Base-by-base conservation (phyloP, 73 alveolate genomes). In the Loxodes magnus region DNA sequence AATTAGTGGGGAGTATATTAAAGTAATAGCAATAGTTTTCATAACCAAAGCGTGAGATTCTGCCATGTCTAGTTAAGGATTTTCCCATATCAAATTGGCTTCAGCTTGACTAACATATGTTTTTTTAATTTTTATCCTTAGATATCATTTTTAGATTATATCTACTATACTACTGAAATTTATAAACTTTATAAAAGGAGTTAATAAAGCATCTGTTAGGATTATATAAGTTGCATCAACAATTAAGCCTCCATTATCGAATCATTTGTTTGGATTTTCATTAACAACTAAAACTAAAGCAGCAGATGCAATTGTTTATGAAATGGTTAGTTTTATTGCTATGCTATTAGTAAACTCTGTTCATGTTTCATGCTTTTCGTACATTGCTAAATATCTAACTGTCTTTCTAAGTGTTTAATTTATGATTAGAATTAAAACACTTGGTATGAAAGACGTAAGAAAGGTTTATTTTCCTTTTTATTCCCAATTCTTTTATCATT, bases 11-110 rank as follows among this genome's bases (percentile, higher is more conserved):
- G 77, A 51, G 41, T 62, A 77, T 38, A 77, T 42, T 5, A 61
- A 66, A 17, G 48, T 59, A 4, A 64, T 49, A 33, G 64, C 7
- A 19, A 77, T 48, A 4, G 77, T 23, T 33, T 56, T 60, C 48
- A 67, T 42, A 9, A 60, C 51, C 27, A 70, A 63, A 5, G 84
- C 43, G 38, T 48, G 63, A 0, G 67, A 12, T 20, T 70, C 36
- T 2, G 90, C 90, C 72, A 77, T 53, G 52, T 77, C 84, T 4
- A 63, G 25, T 7, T 53, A 63, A 3, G 79, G 79, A 15, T 66
- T 66, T 44, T 77, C 81, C 46, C 46, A 77, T 23, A 77, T 1
- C 17, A 9, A 7, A 39, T 66, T 57, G 9, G 80, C 80, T 24
- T 66, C 65, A 24, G 24, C 67, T 39, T 66, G 81, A 31, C 36